Base-by-base conservation (phyloP, 345 rosid genomes). In the Corchorus olitorius region DNA sequence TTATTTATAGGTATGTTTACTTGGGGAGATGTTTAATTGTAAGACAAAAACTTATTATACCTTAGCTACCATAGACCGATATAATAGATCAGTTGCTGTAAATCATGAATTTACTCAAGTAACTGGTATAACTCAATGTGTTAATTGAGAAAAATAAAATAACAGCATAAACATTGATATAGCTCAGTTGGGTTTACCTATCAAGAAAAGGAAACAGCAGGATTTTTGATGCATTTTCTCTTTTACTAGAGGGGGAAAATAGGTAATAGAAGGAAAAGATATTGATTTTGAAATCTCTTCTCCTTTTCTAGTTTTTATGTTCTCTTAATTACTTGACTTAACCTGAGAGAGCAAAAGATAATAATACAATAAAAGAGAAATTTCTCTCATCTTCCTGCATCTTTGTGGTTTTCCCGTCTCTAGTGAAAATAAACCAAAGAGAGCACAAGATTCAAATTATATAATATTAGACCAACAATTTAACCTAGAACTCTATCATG, bases 1-100 rank as follows among this genome's bases (percentile, higher is more conserved):
- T 93, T 75, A 89, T 96, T 70, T 93, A 96, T 81, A 90, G 99
- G 99, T 89, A 88, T 69, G 34, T 43, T 22, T 45, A 33, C 17
- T 0, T 33, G 3, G 34, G 33, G 33, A 48, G 4, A 45, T 45
- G 8, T 8, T 45, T 45, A 12, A 13, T 33, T 60, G 13, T 33
- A 33, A 33, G n/a, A 5, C 65, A 1, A 33, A 27, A 13, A 33
- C 65, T 12, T 60, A 33, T 16, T 27, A 10, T 8, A 22, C 33
- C 65, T 59, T 22, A 22, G 5, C 16, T 22, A 22, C 62, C 12
- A 20, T 22, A 22, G 8, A 27, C 12, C 12, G 22, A 59, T 59
- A 1, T 16, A 59, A 27, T 4, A 59, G 16, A 59, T 27, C 35
- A 59, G 27, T 59, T 59, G 64, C 37, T 3, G 22, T 55, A 52